These are phyloP conservation scores for Fusarium protoensiforme DNA, from an alignment of 2,329 filamentous ascomycete species.

Conservation along the genomic window DNA sequence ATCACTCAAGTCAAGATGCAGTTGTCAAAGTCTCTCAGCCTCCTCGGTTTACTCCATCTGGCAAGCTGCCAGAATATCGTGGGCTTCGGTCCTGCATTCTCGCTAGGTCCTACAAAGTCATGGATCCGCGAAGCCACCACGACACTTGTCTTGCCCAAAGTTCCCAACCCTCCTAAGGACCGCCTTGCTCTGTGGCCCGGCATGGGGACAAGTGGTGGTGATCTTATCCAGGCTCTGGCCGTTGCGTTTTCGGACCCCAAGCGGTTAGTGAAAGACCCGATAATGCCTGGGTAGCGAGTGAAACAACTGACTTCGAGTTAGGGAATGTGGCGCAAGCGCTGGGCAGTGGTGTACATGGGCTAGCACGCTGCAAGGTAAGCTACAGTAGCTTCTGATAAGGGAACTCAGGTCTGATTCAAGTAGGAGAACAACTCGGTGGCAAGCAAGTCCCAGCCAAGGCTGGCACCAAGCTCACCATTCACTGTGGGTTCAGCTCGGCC, in stretches of 20 bases:
- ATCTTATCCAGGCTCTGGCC: conserved; percentile 27
- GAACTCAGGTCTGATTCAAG: background rate
- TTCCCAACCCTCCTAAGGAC: conserved; percentile 21
- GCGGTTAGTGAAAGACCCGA: background rate
- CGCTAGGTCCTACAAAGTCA: conserved; percentile 24
- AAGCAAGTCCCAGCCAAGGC: conserved; percentile 22
- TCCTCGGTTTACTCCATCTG: conserved; percentile 1
- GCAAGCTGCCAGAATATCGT: background rate
- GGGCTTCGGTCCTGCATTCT: conserved; percentile 25
- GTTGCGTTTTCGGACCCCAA: conserved; percentile 26
- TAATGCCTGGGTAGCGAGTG: too few species aligned
- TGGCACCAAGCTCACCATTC: conserved; percentile 18
- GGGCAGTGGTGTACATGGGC: conserved; percentile 34
- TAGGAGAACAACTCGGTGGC: conserved; percentile 21
- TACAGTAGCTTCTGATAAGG: accelerated
- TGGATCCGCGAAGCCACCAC: conserved; percentile 31
- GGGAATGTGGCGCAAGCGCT: conserved; percentile 20
- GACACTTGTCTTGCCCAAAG: conserved; percentile 18
- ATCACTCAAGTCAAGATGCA: background rate
- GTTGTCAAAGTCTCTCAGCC: background rate
- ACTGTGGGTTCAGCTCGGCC: conserved; percentile 1
- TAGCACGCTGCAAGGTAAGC: conserved; percentile 20
- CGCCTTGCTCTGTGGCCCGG: conserved; percentile 27
- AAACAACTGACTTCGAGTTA: background rate
- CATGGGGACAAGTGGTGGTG: conserved; percentile 27